Base-by-base conservation (phyloP, 257 asterid genomes). In the Nicotiana undulata region DNA sequence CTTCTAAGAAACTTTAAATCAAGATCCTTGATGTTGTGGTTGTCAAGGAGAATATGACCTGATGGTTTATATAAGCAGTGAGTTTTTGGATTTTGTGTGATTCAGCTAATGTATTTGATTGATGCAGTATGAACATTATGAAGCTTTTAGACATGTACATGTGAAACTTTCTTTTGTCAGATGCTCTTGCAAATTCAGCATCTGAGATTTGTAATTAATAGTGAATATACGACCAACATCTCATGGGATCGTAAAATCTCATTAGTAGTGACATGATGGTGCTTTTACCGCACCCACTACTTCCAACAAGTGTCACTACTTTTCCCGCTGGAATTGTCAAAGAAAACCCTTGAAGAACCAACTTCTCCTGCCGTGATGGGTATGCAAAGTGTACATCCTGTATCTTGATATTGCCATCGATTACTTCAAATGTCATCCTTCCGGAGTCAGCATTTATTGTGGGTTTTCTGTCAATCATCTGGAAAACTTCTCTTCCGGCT, bases 241-340 rank as follows among this genome's bases (percentile, higher is more conserved):
- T 85, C 49, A 84, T 20, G 59, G 96, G 97, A 81, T 93, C 95
- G n/a, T 92, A 90, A 83, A 90, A 92, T 87, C 94, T 87, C 79
- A 90, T 83, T 67, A 89, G 84, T 16, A 92, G 86, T 76, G 97
- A 90, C 89, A 90, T 86, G 89, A 93, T 89, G 80, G 94, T 92
- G 89, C 97, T 93, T 89, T 93, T 93, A 77, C 96, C 97, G 26
- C 96, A 93, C 32, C 98, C 97, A 17, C 98, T 94, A 58, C 90
- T 90, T 82, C 94, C 96, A 63, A 87, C 96, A 15, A 90, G 89
- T 7, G 97, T 95, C 52, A 89, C 93, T 81, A 90, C 95, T 84
- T 85, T 92, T 84, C 97, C 96, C 44, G 93, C 94, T 85, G 93
- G 97, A 74, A 93, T 91, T 29, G 97, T 89, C 82, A 92, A 75